Conservation (phyloP, 768 basidiomycete species). For the Lentinula detonsa region DNA sequence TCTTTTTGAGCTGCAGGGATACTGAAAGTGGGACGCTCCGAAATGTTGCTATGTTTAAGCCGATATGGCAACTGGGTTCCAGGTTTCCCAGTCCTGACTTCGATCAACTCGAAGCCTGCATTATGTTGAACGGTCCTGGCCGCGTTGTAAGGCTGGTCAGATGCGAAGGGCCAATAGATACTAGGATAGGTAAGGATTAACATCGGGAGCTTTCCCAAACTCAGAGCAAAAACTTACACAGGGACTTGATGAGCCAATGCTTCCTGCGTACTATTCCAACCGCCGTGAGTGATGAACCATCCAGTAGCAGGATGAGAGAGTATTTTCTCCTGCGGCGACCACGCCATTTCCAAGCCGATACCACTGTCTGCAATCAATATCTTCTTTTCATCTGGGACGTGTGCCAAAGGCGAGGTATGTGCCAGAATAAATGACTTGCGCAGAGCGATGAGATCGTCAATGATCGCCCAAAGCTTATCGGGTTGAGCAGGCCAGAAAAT, state of each 20-base stretch:
- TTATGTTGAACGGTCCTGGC: background rate
- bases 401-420: background rate
- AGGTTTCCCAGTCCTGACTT: background rate
- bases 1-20: background rate
- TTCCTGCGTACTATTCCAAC: constrained; percentile 8
- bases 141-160: constrained; percentile 5
- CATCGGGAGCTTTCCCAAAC: background rate
- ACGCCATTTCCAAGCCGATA: constrained; percentile 2
- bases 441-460: background rate
- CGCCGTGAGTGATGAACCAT: constrained; percentile 6
- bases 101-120: constrained; percentile 5
- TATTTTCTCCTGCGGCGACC: constrained; percentile 2
- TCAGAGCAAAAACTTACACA: background rate
- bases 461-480: constrained; percentile 1
- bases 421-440: background rate
- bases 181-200: background rate
- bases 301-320: constrained; percentile 3
- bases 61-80: background rate
- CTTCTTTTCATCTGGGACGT: background rate
- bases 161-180: constrained; percentile 2
- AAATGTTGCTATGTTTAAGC: background rate
- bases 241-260: constrained; percentile 1
- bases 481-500: constrained; percentile 1
- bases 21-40: background rate
- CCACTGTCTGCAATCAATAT: background rate